Evolutionary conservation across 139 green algal genomes (phyloP), one percentile per base, ranked within the genome.

Genomic region (Limnomonas spitsbergensis): DNA sequence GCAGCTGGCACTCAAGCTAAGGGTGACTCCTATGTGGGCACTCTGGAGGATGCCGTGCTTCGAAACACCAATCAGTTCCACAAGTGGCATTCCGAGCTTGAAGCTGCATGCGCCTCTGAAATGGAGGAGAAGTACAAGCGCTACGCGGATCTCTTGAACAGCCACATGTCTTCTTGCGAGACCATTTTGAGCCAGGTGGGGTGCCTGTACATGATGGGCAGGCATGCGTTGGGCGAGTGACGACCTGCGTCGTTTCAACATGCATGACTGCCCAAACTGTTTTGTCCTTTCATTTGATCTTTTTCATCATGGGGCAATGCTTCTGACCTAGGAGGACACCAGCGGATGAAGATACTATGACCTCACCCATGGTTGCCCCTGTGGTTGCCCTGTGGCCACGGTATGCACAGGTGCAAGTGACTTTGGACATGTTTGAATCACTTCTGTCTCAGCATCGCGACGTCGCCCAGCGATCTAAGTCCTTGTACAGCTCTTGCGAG

Each of bases 51-150:
- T 39, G 85, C 84, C 1, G 85, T 91, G 29, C 82, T 96, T 74
- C 92, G 94, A 36, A 95, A 92, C 78, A 90, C 79, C 53, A 88
- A 89, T 61, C 83, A 97, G 54, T 98, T 98, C 81, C 93, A 95
- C 82, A 92, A 93, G 76, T 98, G 94, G 94, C 88, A 95, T 56
- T 77, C 80, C 31, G 92, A 97, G 80, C 84, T 98, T 76, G 94
- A 98, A 69, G 89, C 91, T 1, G 88, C 90, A 2, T 88, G 90
- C 69, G 88, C 87, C 0, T 80, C 71, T 1, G 91, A 97, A 77
- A 93, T 93, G 9, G 94, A 97, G 82, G 86, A 90, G 40, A 97
- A 97, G 83, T 97, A 96, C 77, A 83, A 88, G 39, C 82, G 87
- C 0, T 97, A 97, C 69, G 87, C 85, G 3, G 82, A 87, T 54